Percentiles rank a stretch among this genome's conserved stretches.
phyloP scores from a whole-genome alignment of 768 basidiomycete genomes.

The Suillus subalutaceus region DNA sequence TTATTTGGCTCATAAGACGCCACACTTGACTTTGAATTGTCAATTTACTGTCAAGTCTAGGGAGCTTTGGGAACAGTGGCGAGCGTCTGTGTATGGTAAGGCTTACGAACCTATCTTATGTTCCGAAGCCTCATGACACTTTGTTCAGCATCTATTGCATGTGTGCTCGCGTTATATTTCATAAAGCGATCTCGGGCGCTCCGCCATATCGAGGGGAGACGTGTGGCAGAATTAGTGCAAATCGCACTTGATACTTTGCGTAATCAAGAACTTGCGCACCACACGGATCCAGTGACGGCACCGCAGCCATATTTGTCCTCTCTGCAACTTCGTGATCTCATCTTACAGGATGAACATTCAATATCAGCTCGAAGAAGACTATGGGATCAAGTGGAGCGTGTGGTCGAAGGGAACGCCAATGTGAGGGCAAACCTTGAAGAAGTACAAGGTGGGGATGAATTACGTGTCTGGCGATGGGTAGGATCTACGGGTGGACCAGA shows the following conservation, averaged over 20 bases:
- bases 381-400: slow-evolving; percentile 81
- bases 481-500: slow-evolving; percentile 49
- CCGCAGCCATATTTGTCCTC: slow-evolving; percentile 82
- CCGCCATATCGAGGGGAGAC: slow-evolving; percentile 60
- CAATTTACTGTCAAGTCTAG: slow-evolving; percentile 64
- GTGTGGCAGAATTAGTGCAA: slow-evolving; percentile 75
- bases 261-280: slow-evolving; percentile 81
- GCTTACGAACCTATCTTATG: slow-evolving; percentile 12
- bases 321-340: slow-evolving; percentile 83
- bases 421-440: slow-evolving; percentile 86
- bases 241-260: slow-evolving; percentile 78
- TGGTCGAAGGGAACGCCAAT: slow-evolving; percentile 91
- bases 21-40: slow-evolving; percentile 70
- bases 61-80: slow-evolving; percentile 72
- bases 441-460: slow-evolving; percentile 81
- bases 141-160: slow-evolving; percentile 31
- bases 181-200: slow-evolving; percentile 44
- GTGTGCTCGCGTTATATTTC: slow-evolving; percentile 18
- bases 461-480: slow-evolving; percentile 91
- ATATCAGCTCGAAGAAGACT: slow-evolving; percentile 62
- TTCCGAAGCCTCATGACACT: slow-evolving; percentile 21
- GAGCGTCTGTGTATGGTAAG: slow-evolving; percentile 62
- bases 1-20: slow-evolving; percentile 75
- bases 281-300: slow-evolving; percentile 76
- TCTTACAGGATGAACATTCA: slow-evolving; percentile 82